phyloP scores from a whole-genome alignment of 2,329 filamentous ascomycete genomes.

The Rhinocladiella mackenziei region DNA sequence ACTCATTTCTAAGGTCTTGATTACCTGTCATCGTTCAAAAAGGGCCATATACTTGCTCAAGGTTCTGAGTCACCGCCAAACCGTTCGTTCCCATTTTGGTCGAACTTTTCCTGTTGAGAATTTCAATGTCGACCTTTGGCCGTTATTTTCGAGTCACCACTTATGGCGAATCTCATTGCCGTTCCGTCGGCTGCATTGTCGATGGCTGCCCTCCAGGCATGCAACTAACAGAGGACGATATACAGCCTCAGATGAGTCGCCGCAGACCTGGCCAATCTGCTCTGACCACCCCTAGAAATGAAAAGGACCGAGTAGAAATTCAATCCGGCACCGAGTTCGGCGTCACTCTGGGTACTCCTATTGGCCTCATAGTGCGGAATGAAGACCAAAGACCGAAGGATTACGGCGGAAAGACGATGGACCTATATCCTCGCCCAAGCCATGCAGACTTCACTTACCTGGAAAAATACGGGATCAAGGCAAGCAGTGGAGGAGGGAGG shows the following conservation, averaged over 20 bases:
- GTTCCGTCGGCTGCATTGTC: constrained; percentile 89
- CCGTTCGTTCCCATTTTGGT: no score
- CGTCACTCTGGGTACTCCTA: constrained; percentile 83
- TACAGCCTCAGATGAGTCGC: constrained; percentile 92
- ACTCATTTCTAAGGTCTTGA: no score
- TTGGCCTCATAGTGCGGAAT: constrained; percentile 81
- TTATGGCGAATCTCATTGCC: constrained; percentile 86
- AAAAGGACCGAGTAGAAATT: constrained; percentile 87
- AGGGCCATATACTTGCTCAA: no score
- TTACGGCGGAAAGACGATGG: constrained; percentile 81
- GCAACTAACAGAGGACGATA: constrained; percentile 76
- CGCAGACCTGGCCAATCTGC: constrained; percentile 83
- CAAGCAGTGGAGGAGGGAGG: constrained; percentile 81
- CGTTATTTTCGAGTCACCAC: constrained; percentile 77
- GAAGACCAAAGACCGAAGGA: constrained; percentile 91
- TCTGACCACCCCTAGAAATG: constrained; percentile 86
- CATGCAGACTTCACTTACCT: constrained; percentile 97
- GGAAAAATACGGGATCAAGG: constrained; percentile 94
- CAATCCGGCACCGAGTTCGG: constrained; percentile 91
- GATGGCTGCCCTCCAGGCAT: constrained; percentile 88
- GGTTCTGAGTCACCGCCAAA: background rate
- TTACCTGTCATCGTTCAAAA: no score
- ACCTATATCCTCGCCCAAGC: constrained; percentile 81
- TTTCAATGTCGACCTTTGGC: constrained; percentile 79
- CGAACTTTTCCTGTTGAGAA: no score